Evolutionary conservation across 2,329 filamentous ascomycete genomes (phyloP).

Genomic region (Torrubiella hemipterigena): DNA sequence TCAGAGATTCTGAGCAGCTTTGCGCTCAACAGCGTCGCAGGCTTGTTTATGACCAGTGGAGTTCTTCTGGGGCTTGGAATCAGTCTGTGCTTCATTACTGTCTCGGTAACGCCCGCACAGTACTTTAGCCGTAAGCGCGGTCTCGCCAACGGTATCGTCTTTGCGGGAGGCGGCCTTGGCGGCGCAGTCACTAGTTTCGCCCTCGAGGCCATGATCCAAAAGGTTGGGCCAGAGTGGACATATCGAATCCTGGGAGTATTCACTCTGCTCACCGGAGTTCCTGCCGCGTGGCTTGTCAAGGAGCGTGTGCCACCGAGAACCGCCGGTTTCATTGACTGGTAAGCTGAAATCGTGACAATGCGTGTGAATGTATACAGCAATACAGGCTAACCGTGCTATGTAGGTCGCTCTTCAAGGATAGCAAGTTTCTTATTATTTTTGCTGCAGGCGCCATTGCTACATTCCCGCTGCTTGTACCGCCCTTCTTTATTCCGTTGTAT

Average conservation of each 20-base stretch:
- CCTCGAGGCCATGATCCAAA: constrained; percentile 26
- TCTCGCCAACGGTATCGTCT: constrained; percentile 36
- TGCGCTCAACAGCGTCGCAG: constrained; percentile 13
- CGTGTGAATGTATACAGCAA: too few relatives aligned
- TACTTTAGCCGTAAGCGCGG: constrained; percentile 38
- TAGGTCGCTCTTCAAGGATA: constrained; percentile 29
- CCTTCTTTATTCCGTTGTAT: constrained; percentile 47
- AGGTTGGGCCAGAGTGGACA: not conserved
- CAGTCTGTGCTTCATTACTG: constrained; percentile 16
- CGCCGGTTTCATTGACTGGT: not conserved
- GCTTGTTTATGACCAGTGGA: constrained; percentile 15
- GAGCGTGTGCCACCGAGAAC: not conserved
- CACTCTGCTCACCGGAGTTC: not conserved
- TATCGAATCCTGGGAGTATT: not conserved
- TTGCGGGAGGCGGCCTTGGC: constrained; percentile 36
- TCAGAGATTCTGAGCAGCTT: constrained; percentile 27
- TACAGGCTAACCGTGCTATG: not conserved
- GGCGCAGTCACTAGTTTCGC: constrained; percentile 33
- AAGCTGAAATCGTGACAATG: not conserved
- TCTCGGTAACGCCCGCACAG: constrained; percentile 32
- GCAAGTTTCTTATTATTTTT: constrained; percentile 39
- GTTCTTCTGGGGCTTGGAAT: constrained; percentile 13
- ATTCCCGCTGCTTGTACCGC: constrained; percentile 45
- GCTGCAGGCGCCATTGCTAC: constrained; percentile 38
- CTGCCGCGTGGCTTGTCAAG: not conserved